Evolutionary conservation across 345 rosid genomes (phyloP).

Genomic region (Boechera stricta): DNA sequence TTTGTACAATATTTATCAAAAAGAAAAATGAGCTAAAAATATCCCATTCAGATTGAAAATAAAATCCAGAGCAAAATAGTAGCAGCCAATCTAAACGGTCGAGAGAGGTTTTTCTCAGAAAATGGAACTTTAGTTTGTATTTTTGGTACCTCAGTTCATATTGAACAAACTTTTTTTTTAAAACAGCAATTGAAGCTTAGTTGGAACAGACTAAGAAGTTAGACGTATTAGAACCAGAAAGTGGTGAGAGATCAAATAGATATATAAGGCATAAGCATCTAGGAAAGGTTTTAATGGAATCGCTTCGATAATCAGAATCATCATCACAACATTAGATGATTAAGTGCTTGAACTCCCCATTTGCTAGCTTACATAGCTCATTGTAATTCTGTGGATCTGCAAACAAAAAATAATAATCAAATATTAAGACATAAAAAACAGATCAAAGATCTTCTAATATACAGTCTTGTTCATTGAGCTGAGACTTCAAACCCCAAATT

Average conservation of each 20-base stretch:
- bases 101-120: neutral
- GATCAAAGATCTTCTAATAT: neutral
- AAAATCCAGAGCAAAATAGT: neutral
- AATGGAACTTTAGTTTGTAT: neutral
- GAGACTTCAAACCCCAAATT: neutral
- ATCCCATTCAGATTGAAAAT: neutral
- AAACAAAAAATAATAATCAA: conserved; percentile 8
- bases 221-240: neutral
- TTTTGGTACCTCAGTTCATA: neutral
- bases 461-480: neutral
- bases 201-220: neutral
- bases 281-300: neutral
- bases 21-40: neutral
- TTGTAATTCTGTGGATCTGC: conserved; percentile 69
- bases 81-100: neutral
- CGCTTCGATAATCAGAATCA: neutral
- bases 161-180: too few relatives aligned
- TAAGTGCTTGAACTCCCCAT: conserved; percentile 71
- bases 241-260: neutral
- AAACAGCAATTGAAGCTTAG: neutral
- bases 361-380: conserved; percentile 86
- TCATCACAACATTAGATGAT: conserved; percentile 54
- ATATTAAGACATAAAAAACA: neutral
- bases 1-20: neutral
- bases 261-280: conserved; percentile 56